Evolutionary conservation across 2,329 filamentous ascomycete genomes (phyloP).

Genomic region (Colletotrichum endophyticum): DNA sequence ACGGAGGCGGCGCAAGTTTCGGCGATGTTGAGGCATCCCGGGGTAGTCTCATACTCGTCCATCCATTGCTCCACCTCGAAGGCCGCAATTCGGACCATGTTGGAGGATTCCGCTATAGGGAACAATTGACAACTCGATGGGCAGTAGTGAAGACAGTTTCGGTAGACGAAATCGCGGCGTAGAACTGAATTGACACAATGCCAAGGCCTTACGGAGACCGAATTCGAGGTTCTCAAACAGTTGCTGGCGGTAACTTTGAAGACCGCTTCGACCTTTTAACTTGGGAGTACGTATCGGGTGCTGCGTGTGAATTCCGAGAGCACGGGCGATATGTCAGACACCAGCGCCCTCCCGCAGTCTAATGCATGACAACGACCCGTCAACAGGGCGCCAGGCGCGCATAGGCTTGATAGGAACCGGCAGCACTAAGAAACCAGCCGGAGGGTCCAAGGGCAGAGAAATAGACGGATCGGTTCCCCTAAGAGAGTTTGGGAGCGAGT

Average conservation of each 20-base stretch:
- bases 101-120: not conserved
- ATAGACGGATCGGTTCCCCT: not conserved
- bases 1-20: constrained; percentile 81
- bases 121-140: not conserved
- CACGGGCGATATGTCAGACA: not conserved
- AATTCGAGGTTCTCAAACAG: constrained; percentile 2
- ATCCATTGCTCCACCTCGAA: constrained; percentile 79
- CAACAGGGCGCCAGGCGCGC: not conserved
- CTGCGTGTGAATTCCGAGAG: not conserved
- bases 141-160: not conserved
- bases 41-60: constrained; percentile 63
- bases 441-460: not conserved
- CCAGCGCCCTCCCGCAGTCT: not conserved
- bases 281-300: not conserved
- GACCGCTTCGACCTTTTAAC: not conserved
- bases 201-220: not conserved
- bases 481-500: not conserved
- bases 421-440: not conserved
- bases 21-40: constrained; percentile 71
- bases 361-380: constrained; percentile 9
- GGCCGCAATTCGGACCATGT: constrained; percentile 33
- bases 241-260: not conserved
- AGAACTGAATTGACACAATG: constrained; percentile 4
- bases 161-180: not conserved
- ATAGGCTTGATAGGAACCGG: not conserved